Percentiles rank a stretch among this genome's conserved stretches.
These are phyloP conservation scores for Blepharisma stoltei DNA, from an alignment of 73 alveolate genomes.

Conservation along the genomic window DNA sequence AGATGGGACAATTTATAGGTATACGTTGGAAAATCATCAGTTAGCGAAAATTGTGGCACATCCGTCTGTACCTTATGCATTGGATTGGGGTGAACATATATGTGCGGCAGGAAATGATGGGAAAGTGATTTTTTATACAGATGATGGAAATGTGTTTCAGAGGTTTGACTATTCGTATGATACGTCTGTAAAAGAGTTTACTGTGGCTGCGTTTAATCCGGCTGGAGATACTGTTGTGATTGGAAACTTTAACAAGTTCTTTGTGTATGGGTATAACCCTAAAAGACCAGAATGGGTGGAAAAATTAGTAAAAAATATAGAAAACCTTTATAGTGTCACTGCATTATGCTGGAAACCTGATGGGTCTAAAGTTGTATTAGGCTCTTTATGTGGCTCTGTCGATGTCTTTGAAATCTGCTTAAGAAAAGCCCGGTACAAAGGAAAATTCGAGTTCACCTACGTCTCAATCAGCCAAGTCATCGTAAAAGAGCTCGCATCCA, in stretches of 20 bases:
- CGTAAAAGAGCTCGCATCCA: conserved; percentile 50
- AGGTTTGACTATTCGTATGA: conserved; percentile 96
- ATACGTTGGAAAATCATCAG: conserved; percentile 85
- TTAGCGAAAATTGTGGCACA: conserved; percentile 65
- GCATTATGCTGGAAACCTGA: conserved; percentile 99
- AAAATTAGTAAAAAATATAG: conserved; percentile 85
- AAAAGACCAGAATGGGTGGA: conserved; percentile 98
- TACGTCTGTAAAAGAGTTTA: conserved; percentile 94
- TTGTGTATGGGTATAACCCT: conserved; percentile 87
- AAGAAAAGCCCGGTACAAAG: conserved; percentile 92
- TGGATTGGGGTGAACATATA: conserved; percentile 96
- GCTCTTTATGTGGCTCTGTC: conserved; percentile 95
- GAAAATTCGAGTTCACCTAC: conserved; percentile 97
- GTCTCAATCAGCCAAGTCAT: conserved; percentile 97
- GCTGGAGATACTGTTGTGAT: conserved; percentile 98
- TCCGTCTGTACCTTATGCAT: conserved; percentile 91
- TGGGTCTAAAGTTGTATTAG: conserved; percentile 95
- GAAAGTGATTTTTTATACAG: conserved; percentile 90
- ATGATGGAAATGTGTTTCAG: conserved; percentile 87
- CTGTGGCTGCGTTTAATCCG: conserved; percentile 94
- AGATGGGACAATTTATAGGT: conserved; percentile 96
- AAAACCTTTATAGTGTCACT: conserved; percentile 96
- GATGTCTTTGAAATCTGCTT: conserved; percentile 96
- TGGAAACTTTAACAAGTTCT: conserved; percentile 95
- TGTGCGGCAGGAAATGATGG: conserved; percentile 98